phyloP scores from a whole-genome alignment of 768 basidiomycete genomes.

The Zangia roseola region DNA sequence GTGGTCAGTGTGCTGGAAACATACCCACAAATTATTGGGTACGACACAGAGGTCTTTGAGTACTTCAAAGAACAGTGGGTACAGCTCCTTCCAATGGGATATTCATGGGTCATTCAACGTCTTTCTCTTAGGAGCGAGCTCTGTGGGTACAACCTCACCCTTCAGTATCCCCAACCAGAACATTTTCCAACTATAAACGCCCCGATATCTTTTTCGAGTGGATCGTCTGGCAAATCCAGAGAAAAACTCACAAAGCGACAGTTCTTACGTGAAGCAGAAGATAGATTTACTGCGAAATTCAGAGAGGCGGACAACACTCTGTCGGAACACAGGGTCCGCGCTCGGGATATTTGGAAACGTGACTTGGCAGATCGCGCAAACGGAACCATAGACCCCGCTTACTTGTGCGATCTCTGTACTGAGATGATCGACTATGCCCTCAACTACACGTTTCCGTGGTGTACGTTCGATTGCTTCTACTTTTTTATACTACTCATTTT shows the following conservation, averaged over 20 bases:
- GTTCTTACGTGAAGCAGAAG: slow-evolving; percentile 11
- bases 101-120: not conserved
- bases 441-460: slow-evolving; percentile 67
- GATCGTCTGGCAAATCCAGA: not conserved
- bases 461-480: slow-evolving; percentile 26
- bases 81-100: slow-evolving; percentile 1
- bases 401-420: slow-evolving; percentile 57
- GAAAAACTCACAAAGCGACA: slow-evolving; percentile 5
- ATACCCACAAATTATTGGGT: slow-evolving; percentile 73
- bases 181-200: slow-evolving; percentile 40
- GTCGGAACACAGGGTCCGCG: slow-evolving; percentile 19
- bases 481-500: not conserved
- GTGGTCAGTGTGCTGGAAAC: slow-evolving; percentile 63
- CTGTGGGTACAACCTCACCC: slow-evolving; percentile 65
- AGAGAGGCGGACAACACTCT: slow-evolving; percentile 14
- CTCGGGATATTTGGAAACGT: slow-evolving; percentile 38
- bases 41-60: slow-evolving; percentile 62
- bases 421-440: slow-evolving; percentile 68
- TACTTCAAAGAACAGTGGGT: slow-evolving; percentile 63
- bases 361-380: slow-evolving; percentile 50
- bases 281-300: slow-evolving; percentile 7
- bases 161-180: slow-evolving; percentile 64
- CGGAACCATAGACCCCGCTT: slow-evolving; percentile 59
- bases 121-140: slow-evolving; percentile 45
- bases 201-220: not conserved